A percentile compares a stretch with the other conserved stretches of the same genome.
These are phyloP conservation scores for Venturia oleaginea DNA, from an alignment of 2,329 filamentous ascomycete genomes.

Conservation along the genomic window DNA sequence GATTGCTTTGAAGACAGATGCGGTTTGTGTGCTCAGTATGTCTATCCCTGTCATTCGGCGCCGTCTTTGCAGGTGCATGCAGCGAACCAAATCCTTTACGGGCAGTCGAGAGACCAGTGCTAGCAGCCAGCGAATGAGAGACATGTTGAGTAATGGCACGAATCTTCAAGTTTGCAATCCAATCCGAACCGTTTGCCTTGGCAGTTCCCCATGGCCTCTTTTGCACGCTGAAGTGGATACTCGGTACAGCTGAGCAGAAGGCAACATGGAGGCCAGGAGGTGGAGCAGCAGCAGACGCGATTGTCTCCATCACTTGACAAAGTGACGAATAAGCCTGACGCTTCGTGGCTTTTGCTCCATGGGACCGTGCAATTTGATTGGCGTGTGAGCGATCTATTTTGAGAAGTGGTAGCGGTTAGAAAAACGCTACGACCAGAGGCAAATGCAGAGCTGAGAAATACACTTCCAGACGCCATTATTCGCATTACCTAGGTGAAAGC, in stretches of 20 bases:
- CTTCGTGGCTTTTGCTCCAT: neutral
- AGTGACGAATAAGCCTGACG: slow-evolving; percentile 3
- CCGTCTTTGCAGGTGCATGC: slow-evolving; percentile 3
- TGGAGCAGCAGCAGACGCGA: neutral
- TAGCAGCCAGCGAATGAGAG: neutral
- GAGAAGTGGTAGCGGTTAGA: slow-evolving; percentile 1
- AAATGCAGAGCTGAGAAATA: neutral
- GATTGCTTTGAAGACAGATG: neutral
- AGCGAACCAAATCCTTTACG: neutral
- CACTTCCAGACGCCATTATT: neutral
- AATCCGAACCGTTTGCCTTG: neutral
- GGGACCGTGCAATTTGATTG: neutral
- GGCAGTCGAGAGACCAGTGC: neutral
- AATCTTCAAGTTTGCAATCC: neutral
- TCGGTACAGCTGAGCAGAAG: neutral
- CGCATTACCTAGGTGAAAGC: neutral
- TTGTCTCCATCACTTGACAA: neutral
- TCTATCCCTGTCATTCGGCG: neutral
- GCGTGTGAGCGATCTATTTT: neutral
- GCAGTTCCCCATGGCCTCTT: neutral
- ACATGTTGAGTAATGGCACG: neutral
- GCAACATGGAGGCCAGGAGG: neutral
- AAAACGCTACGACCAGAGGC: slow-evolving; percentile 3
- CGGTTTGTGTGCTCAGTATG: neutral
- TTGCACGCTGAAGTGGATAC: neutral